Conservation (phyloP, 257 asterid species). For the Catharanthus roseus region DNA sequence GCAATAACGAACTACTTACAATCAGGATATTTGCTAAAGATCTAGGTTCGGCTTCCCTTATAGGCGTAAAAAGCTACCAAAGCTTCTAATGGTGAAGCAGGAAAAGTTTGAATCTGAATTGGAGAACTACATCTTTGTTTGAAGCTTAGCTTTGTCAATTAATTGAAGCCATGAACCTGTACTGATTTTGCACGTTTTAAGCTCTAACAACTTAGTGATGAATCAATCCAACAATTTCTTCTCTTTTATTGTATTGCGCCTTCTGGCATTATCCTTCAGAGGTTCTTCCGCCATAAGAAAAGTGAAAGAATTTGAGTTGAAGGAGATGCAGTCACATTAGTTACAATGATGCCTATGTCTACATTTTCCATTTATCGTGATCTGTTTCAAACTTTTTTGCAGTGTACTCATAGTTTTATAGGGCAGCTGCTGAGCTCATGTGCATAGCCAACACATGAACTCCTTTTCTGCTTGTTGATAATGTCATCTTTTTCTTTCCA, state of each 20-base stretch:
- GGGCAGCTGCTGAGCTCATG: neutral
- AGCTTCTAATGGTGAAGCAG: neutral
- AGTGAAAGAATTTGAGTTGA: neutral
- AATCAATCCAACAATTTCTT: neutral
- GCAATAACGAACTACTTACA: neutral
- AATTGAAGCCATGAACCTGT: too few species aligned
- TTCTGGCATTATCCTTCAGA: neutral
- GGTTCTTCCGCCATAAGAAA: neutral
- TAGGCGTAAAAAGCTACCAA: neutral
- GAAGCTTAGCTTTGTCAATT: neutral
- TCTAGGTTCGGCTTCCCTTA: neutral
- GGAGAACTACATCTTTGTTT: neutral
- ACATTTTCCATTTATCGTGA: neutral
- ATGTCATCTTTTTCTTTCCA: conserved; percentile 15
- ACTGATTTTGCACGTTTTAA: neutral
- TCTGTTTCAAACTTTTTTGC: neutral
- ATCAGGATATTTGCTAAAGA: neutral
- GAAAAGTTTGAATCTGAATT: neutral
- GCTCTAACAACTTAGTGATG: neutral
- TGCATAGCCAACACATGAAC: neutral
- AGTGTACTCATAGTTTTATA: neutral
- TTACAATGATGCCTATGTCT: neutral
- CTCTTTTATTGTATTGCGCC: neutral
- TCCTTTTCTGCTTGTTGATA: neutral
- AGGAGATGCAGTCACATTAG: neutral